Base-by-base conservation (phyloP, 2,329 filamentous ascomycete genomes). In the Ophiosphaerella herpotricha region DNA sequence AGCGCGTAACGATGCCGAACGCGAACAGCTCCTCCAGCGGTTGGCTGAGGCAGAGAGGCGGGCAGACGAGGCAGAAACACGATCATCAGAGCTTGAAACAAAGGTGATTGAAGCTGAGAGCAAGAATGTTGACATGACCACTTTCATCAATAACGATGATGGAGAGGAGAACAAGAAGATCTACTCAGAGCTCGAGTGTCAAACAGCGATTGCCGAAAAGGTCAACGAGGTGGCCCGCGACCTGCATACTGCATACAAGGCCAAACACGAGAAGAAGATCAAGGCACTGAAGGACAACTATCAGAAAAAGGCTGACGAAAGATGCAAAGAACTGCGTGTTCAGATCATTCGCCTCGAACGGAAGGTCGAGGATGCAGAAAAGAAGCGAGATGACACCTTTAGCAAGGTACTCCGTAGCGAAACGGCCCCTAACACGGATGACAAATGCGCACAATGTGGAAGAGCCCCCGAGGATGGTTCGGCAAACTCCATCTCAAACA, bases 181-280 rank as follows among this genome's bases (percentile, higher is more conserved):
- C 26, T 74, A 71, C 57, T 73, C 70, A 2, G 75, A 73, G 33
- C 64, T 74, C 44, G 69, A 79, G 61, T 71, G 81, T 58, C 71
- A 81, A 31, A 79, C 77, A 34, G 91, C 96, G 57, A 88, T 96
- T 42, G 92, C 97, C 18, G 91, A 96, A 74, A 91, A 92, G 59
- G 91, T 97, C 35, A 92, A 93, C 39, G 75, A 77, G 14, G 74
- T 80, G 9, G 77, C 75, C n/a, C 84, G 91, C 26, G 94, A 99
- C 69, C 82, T 99, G 35, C 94, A 99, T 71, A 82, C 87, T 0
- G 82, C 96, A 9, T 99, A 99, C 82, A 97, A 97, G 78, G 86
- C 88, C 69, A 99, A 99, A 77, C 94, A 99, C 72, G 93, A 97
- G 77, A 90, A 87, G 55, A 99, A 99, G 78, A 93, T 97, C 38